Percentiles rank a stretch among this genome's conserved stretches.
Evolutionary conservation across 2,329 filamentous ascomycete species (phyloP).

Genomic region (Cladosporium sp.): DNA sequence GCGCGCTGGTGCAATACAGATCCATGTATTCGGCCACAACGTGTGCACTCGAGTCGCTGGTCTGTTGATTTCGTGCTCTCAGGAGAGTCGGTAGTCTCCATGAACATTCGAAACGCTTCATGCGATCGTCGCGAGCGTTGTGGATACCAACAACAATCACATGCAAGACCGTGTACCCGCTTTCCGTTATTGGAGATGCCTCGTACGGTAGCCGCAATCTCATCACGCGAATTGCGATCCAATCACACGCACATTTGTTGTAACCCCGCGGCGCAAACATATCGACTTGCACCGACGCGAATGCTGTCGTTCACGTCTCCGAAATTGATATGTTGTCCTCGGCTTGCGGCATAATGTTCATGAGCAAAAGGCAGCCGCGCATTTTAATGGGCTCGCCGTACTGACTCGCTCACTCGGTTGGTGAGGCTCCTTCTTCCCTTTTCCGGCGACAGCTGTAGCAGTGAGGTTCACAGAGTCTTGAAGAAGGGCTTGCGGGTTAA

Average conservation of each 20-base stretch:
- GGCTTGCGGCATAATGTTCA: neutral
- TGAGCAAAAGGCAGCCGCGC: neutral
- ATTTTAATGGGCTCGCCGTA: neutral
- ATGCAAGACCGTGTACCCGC: neutral
- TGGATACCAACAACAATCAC: constrained; percentile 14
- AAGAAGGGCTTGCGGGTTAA: neutral
- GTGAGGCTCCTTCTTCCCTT: neutral
- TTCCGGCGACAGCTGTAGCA: neutral
- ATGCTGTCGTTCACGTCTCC: neutral
- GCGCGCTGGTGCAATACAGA: neutral
- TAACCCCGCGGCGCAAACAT: neutral
- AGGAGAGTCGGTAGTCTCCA: neutral
- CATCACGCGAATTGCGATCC: neutral
- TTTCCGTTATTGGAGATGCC: neutral
- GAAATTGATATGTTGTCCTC: neutral
- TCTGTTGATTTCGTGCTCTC: neutral
- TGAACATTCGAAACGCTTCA: neutral
- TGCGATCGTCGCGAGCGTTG: constrained; percentile 4
- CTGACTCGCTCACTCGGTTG: neutral
- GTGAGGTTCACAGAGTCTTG: neutral
- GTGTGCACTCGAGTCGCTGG: neutral
- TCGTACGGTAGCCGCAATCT: neutral
- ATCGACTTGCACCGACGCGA: neutral
- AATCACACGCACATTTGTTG: neutral
- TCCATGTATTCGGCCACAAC: neutral